Conservation (phyloP, 2,329 filamentous ascomycete genomes). For the Hypoxylon sp. region DNA sequence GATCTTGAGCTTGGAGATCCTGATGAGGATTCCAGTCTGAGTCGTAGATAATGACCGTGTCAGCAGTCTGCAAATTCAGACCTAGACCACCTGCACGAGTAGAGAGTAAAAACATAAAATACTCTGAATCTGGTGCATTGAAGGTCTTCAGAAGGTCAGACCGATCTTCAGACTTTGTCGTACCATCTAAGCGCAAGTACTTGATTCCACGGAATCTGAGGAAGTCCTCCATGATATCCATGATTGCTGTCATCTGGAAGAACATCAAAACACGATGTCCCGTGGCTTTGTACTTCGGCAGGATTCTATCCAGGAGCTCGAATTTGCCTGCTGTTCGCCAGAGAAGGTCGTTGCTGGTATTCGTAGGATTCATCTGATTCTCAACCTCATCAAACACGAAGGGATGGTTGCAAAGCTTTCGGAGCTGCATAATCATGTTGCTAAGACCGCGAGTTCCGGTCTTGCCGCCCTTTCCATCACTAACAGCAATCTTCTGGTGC, state of each 20-base stretch:
- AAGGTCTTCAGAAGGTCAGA: slow-evolving; percentile 90
- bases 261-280: slow-evolving; percentile 99
- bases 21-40: slow-evolving; percentile 99
- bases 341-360: slow-evolving; percentile 88
- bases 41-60: slow-evolving; percentile 99
- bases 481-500: slow-evolving; percentile 93
- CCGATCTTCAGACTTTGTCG: slow-evolving; percentile 96
- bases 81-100: slow-evolving; percentile 98
- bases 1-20: slow-evolving; percentile 98
- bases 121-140: slow-evolving; percentile 89
- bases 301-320: slow-evolving; percentile 88
- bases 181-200: slow-evolving; percentile 94
- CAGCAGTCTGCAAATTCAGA: slow-evolving; percentile 95
- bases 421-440: slow-evolving; percentile 99
- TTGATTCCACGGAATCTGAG: slow-evolving; percentile 83
- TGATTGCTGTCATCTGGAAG: slow-evolving; percentile 99
- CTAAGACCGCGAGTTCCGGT: slow-evolving; percentile 92
- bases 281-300: slow-evolving; percentile 92
- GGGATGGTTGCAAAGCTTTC: slow-evolving; percentile 98
- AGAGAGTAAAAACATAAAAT: slow-evolving; percentile 98
- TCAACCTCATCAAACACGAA: slow-evolving; percentile 99
- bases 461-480: slow-evolving; percentile 95
- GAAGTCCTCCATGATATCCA: slow-evolving; percentile 99
- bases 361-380: slow-evolving; percentile 94
- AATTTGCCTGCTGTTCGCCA: slow-evolving; percentile 99